Percentiles rank a stretch among this genome's conserved stretches.
Conservation (phyloP, 768 basidiomycete genomes). For the Tubosaeta sp. region DNA sequence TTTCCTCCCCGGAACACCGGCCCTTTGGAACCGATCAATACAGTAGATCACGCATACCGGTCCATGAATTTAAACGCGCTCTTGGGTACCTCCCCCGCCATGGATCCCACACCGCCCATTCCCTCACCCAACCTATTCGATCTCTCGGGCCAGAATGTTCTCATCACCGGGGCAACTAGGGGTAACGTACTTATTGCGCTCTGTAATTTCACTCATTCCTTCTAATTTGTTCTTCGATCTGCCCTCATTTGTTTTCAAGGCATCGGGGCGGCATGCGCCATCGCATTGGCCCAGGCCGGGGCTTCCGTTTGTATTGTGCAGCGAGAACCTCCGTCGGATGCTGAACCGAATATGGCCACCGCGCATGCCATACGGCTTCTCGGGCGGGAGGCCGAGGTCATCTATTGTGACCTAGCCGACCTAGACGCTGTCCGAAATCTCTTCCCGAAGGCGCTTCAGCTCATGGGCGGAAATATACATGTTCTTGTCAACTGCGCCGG, state of each 20-base stretch:
- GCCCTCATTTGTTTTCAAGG: slow-evolving; percentile 31
- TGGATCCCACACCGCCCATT: slow-evolving; percentile 51
- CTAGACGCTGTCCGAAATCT: slow-evolving; percentile 45
- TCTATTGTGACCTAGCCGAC: slow-evolving; percentile 56
- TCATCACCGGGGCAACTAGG: slow-evolving; percentile 78
- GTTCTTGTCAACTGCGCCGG: slow-evolving; percentile 69
- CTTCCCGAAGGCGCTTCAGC: slow-evolving; percentile 44
- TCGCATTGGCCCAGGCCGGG: slow-evolving; percentile 53
- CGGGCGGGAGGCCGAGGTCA: slow-evolving; percentile 36
- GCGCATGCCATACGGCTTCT: slow-evolving; percentile 33
- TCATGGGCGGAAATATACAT: slow-evolving; percentile 51
- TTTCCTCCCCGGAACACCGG: slow-evolving; percentile 24
- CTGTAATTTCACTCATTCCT: slow-evolving; percentile 13
- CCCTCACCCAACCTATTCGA: slow-evolving; percentile 60
- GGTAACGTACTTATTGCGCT: slow-evolving; percentile 42
- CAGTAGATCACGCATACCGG: slow-evolving; percentile 20
- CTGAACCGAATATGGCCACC: slow-evolving; percentile 34
- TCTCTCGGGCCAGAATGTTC: slow-evolving; percentile 60
- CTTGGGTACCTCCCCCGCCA: slow-evolving; percentile 21
- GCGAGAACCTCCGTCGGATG: slow-evolving; percentile 37
- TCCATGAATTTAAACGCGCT: slow-evolving; percentile 21
- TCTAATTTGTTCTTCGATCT: slow-evolving; percentile 8
- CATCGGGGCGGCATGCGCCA: slow-evolving; percentile 51
- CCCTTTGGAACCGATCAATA: slow-evolving; percentile 28
- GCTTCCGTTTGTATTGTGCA: slow-evolving; percentile 47